These are phyloP conservation scores for Viridothelium virens DNA, from an alignment of 495 filamentous ascomycete genomes.

Conservation along the genomic window DNA sequence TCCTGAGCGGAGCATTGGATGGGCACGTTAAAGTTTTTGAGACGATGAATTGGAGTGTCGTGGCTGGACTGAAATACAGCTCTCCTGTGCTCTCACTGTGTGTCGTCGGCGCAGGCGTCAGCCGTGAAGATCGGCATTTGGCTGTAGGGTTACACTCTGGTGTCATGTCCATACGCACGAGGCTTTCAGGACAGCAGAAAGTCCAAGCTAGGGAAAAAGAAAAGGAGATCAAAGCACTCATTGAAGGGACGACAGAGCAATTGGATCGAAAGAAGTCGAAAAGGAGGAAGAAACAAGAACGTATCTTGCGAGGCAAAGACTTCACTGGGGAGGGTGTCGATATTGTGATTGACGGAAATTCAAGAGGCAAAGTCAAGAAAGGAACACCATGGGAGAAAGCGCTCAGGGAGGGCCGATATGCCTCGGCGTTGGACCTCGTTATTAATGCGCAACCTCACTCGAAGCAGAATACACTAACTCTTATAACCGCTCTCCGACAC, in stretches of 20 bases:
- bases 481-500: conserved; percentile 77
- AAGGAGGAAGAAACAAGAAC: conserved; percentile 56
- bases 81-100: conserved; percentile 76
- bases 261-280: conserved; percentile 56
- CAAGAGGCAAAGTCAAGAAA: conserved; percentile 41
- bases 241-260: conserved; percentile 66
- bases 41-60: conserved; percentile 83
- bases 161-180: conserved; percentile 76
- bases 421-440: conserved; percentile 68
- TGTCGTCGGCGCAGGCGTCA: conserved; percentile 58
- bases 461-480: conserved; percentile 48
- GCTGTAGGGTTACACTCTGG: conserved; percentile 92
- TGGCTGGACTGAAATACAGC: conserved; percentile 84
- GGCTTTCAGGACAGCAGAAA: conserved; percentile 75
- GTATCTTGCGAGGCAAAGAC: conserved; percentile 58
- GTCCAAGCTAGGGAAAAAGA: conserved; percentile 66
- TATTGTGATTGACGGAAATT: conserved; percentile 74
- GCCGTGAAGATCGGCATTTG: conserved; percentile 75
- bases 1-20: conserved; percentile 82
- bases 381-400: conserved; percentile 75
- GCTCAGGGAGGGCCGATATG: conserved; percentile 70
- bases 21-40: conserved; percentile 97
- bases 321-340: conserved; percentile 79
- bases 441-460: conserved; percentile 40
- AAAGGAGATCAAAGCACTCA: conserved; percentile 77